phyloP scores from a whole-genome alignment of 345 rosid species.

The Rhizophora mangle region DNA sequence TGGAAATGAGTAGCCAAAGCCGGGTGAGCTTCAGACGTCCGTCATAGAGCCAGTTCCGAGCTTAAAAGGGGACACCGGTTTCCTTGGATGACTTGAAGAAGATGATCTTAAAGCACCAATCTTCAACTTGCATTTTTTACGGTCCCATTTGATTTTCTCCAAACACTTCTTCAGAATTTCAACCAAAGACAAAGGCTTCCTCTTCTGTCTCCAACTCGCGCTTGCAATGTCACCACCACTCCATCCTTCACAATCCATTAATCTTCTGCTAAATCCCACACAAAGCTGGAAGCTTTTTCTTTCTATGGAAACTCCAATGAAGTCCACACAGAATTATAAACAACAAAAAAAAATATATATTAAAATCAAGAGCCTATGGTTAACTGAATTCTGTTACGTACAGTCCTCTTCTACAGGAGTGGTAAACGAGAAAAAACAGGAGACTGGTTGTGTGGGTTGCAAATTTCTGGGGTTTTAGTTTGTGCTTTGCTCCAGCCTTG shows the following conservation, averaged over 20 bases:
- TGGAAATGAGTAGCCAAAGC: constrained; percentile 12
- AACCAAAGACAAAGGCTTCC: constrained; percentile 14
- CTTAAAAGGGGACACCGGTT: constrained; percentile 15
- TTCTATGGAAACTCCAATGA: too few species aligned
- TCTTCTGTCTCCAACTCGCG: constrained; percentile 12
- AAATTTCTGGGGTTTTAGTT: too few species aligned
- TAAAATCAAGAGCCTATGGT: too few species aligned
- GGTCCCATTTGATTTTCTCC: constrained; percentile 38
- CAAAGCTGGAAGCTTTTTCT: too few species aligned
- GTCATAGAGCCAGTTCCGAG: constrained; percentile 33
- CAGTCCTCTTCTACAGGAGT: too few species aligned
- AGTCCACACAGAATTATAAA: too few species aligned
- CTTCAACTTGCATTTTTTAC: constrained; percentile 38
- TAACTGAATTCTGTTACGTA: too few species aligned
- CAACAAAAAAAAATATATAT: too few species aligned
- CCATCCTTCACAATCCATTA: constrained; percentile 12
- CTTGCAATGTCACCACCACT: neutral
- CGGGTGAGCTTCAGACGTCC: constrained; percentile 28
- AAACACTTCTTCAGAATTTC: constrained; percentile 35
- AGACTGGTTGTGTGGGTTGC: too few species aligned
- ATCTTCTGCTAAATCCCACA: too few species aligned
- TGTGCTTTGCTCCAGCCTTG: too few species aligned
- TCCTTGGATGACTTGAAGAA: constrained; percentile 9
- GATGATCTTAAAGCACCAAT: constrained; percentile 33
- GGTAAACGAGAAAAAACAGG: too few species aligned